Evolutionary conservation across 805 yeast genomes (phyloP).

Genomic region (Dipodascus albidus): DNA sequence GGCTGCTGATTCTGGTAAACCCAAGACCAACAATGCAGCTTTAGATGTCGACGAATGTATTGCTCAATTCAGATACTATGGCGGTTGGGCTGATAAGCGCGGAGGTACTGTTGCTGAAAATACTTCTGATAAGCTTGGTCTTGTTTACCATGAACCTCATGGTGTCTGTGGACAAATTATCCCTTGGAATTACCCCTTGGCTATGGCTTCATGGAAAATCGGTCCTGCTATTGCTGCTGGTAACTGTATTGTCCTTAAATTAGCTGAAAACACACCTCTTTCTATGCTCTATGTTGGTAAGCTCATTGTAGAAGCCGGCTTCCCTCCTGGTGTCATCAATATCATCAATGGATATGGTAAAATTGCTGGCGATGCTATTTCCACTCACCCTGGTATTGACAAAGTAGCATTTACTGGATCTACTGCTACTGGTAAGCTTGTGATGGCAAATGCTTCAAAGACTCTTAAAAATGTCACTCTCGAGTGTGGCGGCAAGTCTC

Average conservation of each 20-base stretch:
- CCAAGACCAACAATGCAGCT: constrained; percentile 43
- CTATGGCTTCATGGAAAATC: constrained; percentile 91
- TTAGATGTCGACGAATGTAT: constrained; percentile 68
- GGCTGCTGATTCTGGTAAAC: constrained; percentile 83
- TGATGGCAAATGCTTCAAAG: constrained; percentile 71
- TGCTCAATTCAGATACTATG: constrained; percentile 68
- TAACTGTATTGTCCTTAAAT: constrained; percentile 76
- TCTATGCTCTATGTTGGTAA: constrained; percentile 69
- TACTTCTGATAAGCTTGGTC: constrained; percentile 60
- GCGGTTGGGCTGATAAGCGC: constrained; percentile 86
- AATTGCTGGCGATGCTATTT: constrained; percentile 70
- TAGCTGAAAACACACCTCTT: constrained; percentile 88
- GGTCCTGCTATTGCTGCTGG: constrained; percentile 92
- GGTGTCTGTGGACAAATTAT: constrained; percentile 95
- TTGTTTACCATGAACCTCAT: constrained; percentile 78
- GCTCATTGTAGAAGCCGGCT: constrained; percentile 67
- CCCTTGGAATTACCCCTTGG: constrained; percentile 94
- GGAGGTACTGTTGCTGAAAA: constrained; percentile 64
- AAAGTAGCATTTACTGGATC: constrained; percentile 95
- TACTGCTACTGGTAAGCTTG: constrained; percentile 76
- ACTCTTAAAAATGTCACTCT: constrained; percentile 83
- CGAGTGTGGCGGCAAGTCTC: constrained; percentile 96
- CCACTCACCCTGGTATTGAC: constrained; percentile 69
- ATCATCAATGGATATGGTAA: constrained; percentile 80
- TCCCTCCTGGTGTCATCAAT: constrained; percentile 87